These are phyloP conservation scores for Rhizopogon roseolus DNA, from an alignment of 768 basidiomycete genomes.

Conservation along the genomic window DNA sequence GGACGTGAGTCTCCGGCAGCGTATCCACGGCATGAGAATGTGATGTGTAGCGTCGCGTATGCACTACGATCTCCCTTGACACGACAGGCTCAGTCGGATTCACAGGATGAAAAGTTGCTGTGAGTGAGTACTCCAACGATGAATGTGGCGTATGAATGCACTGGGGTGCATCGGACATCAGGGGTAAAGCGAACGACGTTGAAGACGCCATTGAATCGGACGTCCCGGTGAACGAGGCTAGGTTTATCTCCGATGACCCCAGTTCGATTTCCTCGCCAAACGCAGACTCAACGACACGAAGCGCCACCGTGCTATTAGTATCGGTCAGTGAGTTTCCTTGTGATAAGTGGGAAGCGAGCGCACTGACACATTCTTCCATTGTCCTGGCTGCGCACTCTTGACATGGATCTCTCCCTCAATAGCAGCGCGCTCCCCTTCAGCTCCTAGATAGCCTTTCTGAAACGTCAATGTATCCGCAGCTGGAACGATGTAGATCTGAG, in stretches of 20 bases:
- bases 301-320: conserved; percentile 54
- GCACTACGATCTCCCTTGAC: conserved; percentile 57
- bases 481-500: conserved; percentile 75
- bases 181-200: conserved; percentile 78
- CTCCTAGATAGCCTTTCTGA: conserved; percentile 83
- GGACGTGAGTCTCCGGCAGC: conserved; percentile 52
- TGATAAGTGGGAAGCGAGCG: conserved; percentile 8
- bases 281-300: conserved; percentile 64
- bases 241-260: conserved; percentile 46
- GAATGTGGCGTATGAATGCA: conserved; percentile 76
- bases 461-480: conserved; percentile 67
- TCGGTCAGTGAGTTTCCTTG: conserved; percentile 8
- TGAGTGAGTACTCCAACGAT: conserved; percentile 64
- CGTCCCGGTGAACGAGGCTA: conserved; percentile 41
- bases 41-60: conserved; percentile 71
- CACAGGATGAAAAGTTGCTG: conserved; percentile 56
- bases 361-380: conserved; percentile 71
- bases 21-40: conserved; percentile 52
- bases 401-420: conserved; percentile 87
- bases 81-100: conserved; percentile 35
- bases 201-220: conserved; percentile 47
- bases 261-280: conserved; percentile 65
- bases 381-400: conserved; percentile 57
- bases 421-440: conserved; percentile 75
- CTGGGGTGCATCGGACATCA: conserved; percentile 77